Evolutionary conservation across 768 basidiomycete species (phyloP).

Genomic region (Boletus barrowsii): DNA sequence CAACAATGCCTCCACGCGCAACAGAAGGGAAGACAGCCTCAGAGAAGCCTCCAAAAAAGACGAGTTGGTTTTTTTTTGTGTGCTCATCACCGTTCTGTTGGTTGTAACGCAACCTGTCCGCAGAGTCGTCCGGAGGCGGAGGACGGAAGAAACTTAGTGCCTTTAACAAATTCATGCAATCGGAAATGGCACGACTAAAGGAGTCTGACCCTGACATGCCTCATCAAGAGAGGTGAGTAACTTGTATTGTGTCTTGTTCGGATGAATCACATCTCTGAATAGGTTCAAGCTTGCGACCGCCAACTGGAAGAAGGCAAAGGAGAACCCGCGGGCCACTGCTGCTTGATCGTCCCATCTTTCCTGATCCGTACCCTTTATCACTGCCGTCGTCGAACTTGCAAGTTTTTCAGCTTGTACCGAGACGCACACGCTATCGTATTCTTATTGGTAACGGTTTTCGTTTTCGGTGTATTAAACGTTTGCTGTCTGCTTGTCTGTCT

Average conservation of each 20-base stretch:
- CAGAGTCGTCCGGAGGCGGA: constrained; percentile 50
- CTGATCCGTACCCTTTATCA: constrained; percentile 6
- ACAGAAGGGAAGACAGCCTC: constrained; percentile 36
- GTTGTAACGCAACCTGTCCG: constrained; percentile 27
- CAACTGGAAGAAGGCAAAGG: constrained; percentile 76
- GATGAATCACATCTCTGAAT: constrained; percentile 4
- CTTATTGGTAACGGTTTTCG: constrained; percentile 33
- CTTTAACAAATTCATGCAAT: constrained; percentile 81
- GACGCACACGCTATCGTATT: constrained; percentile 23
- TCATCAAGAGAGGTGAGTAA: constrained; percentile 66
- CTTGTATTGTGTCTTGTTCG: neutral
- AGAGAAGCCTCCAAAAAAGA: constrained; percentile 54
- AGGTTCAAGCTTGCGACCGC: constrained; percentile 72
- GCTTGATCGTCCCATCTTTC: constrained; percentile 16
- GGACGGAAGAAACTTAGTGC: constrained; percentile 61
- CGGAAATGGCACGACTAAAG: constrained; percentile 76
- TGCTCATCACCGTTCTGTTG: constrained; percentile 11
- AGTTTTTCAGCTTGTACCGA: constrained; percentile 10
- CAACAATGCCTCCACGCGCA: constrained; percentile 43
- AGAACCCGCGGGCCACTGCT: constrained; percentile 50
- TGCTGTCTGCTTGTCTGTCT: constrained; percentile 6
- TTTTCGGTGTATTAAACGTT: constrained; percentile 17
- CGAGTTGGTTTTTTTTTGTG: constrained; percentile 38
- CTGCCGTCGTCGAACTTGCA: constrained; percentile 8
- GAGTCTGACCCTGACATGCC: constrained; percentile 67